Percentiles rank a stretch among this genome's conserved stretches.
These are phyloP conservation scores for Trebouxia sp. DNA, from an alignment of 139 green algal genomes.

Conservation along the genomic window DNA sequence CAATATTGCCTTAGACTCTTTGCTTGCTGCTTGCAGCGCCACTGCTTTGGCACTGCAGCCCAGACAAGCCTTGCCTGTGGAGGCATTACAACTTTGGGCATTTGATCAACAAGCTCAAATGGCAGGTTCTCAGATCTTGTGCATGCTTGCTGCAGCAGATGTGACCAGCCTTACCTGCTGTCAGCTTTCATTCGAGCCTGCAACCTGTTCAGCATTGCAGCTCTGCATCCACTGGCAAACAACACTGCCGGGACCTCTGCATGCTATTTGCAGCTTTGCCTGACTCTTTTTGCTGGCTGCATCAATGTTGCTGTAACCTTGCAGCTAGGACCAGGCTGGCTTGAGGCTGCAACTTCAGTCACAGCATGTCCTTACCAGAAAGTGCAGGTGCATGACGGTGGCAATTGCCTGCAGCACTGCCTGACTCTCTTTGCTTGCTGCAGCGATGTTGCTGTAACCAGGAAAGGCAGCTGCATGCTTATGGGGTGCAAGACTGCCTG, in stretches of 20 bases:
- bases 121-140: too few relatives aligned
- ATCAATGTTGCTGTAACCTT: not conserved
- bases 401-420: not conserved
- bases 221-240: too few relatives aligned
- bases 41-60: slow-evolving; percentile 18
- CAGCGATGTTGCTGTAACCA: slow-evolving; percentile 12
- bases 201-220: too few relatives aligned
- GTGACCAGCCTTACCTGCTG: too few relatives aligned
- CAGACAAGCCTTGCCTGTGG: slow-evolving; percentile 8
- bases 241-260: too few relatives aligned
- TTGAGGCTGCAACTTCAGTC: not conserved
- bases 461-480: not conserved
- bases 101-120: too few relatives aligned
- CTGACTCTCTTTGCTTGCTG: slow-evolving; percentile 7
- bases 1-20: not conserved
- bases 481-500: not conserved
- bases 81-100: too few relatives aligned
- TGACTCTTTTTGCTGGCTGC: not conserved
- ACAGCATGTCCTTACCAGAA: slow-evolving; percentile 10
- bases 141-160: too few relatives aligned
- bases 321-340: not conserved
- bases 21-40: slow-evolving; percentile 19
- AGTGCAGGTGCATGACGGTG: not conserved
- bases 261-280: not conserved
- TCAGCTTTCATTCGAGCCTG: too few relatives aligned